Evolutionary conservation across 192 early-diverging fungal genomes (phyloP), one percentile per base, ranked within the genome.

Genomic region (Entophlyctis helioformis): DNA sequence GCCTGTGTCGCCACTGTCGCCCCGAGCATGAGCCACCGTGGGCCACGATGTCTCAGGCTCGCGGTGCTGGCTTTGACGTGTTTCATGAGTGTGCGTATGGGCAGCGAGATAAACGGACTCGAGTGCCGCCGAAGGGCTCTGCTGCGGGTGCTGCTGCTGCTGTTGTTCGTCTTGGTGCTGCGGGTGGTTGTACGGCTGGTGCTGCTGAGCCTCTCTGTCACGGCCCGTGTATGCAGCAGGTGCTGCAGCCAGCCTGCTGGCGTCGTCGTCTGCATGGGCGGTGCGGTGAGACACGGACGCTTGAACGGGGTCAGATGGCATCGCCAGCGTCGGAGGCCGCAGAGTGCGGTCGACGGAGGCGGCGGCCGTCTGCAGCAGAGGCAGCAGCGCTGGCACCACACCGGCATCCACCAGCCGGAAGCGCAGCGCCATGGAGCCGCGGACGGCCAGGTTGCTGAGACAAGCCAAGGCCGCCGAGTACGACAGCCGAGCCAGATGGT

Each of bases 381-480:
- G 76, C 33, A 87, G 71, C n/a, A 96, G 77, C 31, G 93, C 75
- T 7, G 78, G 70, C 19, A 96, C 72, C 32, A 90, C 74, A 7
- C 86, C 86, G 31, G 84, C 89, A 39, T 91, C 75, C 5, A 91
- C 89, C 31, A 93, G 78, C 33, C 86, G 69, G 39, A 81, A 78
- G 16, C 89, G 59, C 20, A 96, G 81, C 26, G 75, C 63, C 27
- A 82, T 71, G 9, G 84, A 81, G 18, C 87, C 90, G 2, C 89
- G 71, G 3, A 91, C 76, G 27, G 88, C 87, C 33, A 92, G 74
- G 58, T 90, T 89, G 39, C 84, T 85, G 5, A 91, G 74, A 48
- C 84, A 86, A 36, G 55, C 20, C 18, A 73, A 36, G 7, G 54
- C 63, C 18, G 47, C 51, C 0, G 46, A 48, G 38, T 48, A 39